These are phyloP conservation scores for Chrysoporthe austroafricana DNA, from an alignment of 2,329 filamentous ascomycete species.

Conservation along the genomic window DNA sequence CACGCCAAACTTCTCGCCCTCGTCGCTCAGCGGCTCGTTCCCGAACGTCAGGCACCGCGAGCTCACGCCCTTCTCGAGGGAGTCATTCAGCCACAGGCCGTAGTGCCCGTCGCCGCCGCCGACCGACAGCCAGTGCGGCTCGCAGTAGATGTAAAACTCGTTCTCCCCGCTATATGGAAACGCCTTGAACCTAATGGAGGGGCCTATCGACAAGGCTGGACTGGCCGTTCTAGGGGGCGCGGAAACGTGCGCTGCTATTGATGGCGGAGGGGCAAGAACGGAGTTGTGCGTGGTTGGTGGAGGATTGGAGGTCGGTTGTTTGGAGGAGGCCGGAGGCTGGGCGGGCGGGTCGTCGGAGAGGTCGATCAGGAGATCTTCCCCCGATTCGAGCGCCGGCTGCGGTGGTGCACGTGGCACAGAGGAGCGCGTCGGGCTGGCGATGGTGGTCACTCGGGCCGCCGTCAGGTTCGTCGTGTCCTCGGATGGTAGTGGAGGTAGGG, in stretches of 20 bases:
- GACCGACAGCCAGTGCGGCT: conserved; percentile 80
- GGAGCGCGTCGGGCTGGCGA: conserved; percentile 34
- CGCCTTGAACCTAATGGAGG: conserved; percentile 90
- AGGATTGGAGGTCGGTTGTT: neutral
- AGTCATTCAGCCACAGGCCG: conserved; percentile 90
- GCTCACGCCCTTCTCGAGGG: conserved; percentile 82
- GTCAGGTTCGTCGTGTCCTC: conserved; percentile 53
- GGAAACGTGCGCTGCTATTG: neutral
- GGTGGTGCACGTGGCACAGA: conserved; percentile 29
- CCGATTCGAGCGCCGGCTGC: conserved; percentile 39
- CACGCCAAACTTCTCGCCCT: conserved; percentile 89
- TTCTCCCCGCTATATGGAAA: conserved; percentile 96
- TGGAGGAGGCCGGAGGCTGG: conserved; percentile 28
- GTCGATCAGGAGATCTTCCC: conserved; percentile 24
- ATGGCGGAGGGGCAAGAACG: conserved; percentile 1
- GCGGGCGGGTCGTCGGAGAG: conserved; percentile 31
- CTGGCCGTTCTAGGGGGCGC: conserved; percentile 24
- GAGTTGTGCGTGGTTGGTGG: neutral
- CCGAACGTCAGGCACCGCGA: conserved; percentile 88
- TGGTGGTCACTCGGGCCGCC: conserved; percentile 46
- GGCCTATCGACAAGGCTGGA: conserved; percentile 57
- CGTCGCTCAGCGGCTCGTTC: conserved; percentile 91
- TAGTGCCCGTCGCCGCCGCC: conserved; percentile 90
- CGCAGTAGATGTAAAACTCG: conserved; percentile 95
- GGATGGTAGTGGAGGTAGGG: conserved; percentile 71